Conservation (phyloP, 1,139 yeast genomes). For the Suhomyces bokatorum region DNA sequence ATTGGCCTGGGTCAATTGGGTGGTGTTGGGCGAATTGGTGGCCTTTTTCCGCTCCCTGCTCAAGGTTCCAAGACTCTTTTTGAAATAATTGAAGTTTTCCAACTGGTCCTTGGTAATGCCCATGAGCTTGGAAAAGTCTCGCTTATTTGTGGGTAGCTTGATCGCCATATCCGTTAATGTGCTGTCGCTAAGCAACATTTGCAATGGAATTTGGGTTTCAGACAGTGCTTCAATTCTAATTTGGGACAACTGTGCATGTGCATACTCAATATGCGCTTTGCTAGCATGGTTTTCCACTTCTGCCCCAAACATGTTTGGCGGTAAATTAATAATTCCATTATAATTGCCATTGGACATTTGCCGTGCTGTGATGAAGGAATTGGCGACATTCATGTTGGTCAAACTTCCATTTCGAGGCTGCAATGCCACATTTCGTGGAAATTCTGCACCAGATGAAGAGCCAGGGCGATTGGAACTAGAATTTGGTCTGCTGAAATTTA, state of each 20-base stretch:
- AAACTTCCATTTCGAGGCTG: conserved; percentile 1
- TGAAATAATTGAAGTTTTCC: conserved; percentile 50
- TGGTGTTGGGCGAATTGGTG: conserved; percentile 7
- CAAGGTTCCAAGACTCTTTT: conserved; percentile 40
- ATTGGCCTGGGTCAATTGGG: conserved; percentile 1
- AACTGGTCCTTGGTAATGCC: conserved; percentile 43
- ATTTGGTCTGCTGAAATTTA: conserved; percentile 27
- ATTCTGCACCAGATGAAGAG: not conserved
- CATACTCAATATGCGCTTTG: conserved; percentile 35
- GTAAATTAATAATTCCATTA: conserved; percentile 21
- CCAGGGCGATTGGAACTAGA: not conserved
- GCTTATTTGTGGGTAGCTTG: conserved; percentile 53
- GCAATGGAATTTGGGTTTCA: conserved; percentile 39
- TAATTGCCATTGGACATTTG: conserved; percentile 20
- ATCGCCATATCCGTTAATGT: conserved; percentile 57
- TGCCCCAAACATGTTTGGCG: conserved; percentile 16
- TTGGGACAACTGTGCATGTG: conserved; percentile 46
- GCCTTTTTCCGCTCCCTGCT: conserved; percentile 31
- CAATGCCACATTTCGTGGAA: not conserved
- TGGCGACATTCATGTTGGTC: not conserved
- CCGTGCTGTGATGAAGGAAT: conserved; percentile 33
- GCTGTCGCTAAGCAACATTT: conserved; percentile 48
- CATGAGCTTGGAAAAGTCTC: conserved; percentile 47
- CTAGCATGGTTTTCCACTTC: conserved; percentile 17
- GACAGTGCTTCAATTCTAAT: conserved; percentile 47